phyloP scores from a whole-genome alignment of 805 yeast species.

The Wickerhamiella lipophila region DNA sequence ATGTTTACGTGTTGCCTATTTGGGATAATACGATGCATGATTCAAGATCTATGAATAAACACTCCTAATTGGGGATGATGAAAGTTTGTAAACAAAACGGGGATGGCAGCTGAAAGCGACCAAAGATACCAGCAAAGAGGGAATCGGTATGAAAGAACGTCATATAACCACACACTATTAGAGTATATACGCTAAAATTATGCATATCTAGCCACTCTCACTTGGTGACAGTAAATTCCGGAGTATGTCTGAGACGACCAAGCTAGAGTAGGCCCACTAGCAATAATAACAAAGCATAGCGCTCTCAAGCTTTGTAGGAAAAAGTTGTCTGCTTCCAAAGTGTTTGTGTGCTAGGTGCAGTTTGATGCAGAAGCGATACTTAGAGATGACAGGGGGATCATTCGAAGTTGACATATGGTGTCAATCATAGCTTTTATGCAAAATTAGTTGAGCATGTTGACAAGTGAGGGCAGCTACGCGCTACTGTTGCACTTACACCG shows the following conservation, averaged over 20 bases:
- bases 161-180: too few relatives aligned
- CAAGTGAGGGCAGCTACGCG: too few relatives aligned
- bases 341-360: background rate
- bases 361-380: background rate
- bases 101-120: too few relatives aligned
- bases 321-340: background rate
- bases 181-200: too few relatives aligned
- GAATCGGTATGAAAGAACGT: too few relatives aligned
- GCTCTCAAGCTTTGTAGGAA: background rate
- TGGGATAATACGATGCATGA: constrained; percentile 6
- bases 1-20: constrained; percentile 8
- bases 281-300: background rate
- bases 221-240: background rate
- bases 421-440: too few relatives aligned
- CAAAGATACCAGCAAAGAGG: too few relatives aligned
- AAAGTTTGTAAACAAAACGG: background rate
- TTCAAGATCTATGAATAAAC: background rate
- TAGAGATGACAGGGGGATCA: too few relatives aligned
- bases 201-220: too few relatives aligned
- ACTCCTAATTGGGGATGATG: background rate
- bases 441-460: too few relatives aligned
- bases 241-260: background rate
- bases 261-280: background rate
- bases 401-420: too few relatives aligned
- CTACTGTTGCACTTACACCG: too few relatives aligned